Base-by-base conservation (phyloP, 768 basidiomycete species). In the Aureoboletus auriporus region DNA sequence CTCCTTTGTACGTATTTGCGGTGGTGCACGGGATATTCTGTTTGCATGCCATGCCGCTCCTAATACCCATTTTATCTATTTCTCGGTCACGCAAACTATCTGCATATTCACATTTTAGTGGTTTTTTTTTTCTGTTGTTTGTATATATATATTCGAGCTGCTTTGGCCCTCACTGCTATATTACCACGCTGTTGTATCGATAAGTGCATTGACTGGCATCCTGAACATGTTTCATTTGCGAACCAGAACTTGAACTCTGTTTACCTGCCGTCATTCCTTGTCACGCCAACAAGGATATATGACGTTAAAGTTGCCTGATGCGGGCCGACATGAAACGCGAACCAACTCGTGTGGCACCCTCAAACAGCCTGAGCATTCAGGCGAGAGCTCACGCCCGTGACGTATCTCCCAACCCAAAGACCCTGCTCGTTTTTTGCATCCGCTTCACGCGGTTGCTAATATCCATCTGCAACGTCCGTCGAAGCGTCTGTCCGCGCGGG, bases 391-490 rank as follows among this genome's bases (percentile, higher is more conserved):
- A 23, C 20, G 20, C 20, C 20, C 2, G 20, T 23, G 20, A 33
- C 14, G 14, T 33, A n/a, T n/a, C 11, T 51, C 54, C 20, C 20
- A 23, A 68, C 51, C 48, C 53, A n/a, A 59, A 43, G 34, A 68
- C 67, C 51, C 69, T 74, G 60, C 78, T 82, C 36, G 78, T 67
- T 63, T 82, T 86, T 66, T 88, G 82, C 70, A 87, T 74, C 53
- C 80, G 78, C 60, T 82, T 83, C 50, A 86, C 70, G 35, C 83
- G 80, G 53, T 75, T 81, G 42, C 75, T 75, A 46, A 89, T 69
- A 49, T 86, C 80, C 35, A 70, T 71, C 50, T 79, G 77, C 50
- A 91, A 67, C 51, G 77, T 75, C 29, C 72, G 64, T 40, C 82
- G 71, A 28, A 74, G 67, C 7, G 41, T 50, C 39, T 62, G 65